A percentile compares a stretch with the other conserved stretches of the same genome.
Conservation (phyloP, 495 filamentous ascomycete genomes). For the Talaromyces adpressus region DNA sequence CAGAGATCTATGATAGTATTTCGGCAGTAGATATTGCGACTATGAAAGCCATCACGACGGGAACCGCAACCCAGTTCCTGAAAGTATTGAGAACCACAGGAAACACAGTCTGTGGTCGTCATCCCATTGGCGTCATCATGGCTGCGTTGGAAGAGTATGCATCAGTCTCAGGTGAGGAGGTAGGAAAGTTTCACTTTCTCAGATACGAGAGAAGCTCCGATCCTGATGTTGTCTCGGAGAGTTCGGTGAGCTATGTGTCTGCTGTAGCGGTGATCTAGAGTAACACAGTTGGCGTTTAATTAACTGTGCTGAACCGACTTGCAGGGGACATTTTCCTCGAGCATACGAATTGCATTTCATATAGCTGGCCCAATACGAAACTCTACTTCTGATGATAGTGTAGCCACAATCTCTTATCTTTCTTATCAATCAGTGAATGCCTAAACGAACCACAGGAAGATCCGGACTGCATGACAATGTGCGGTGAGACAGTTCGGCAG, state of each 20-base stretch:
- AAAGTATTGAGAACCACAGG: slow-evolving; percentile 60
- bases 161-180: slow-evolving; percentile 24
- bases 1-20: slow-evolving; percentile 80
- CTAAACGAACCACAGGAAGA: not conserved
- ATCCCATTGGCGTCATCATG: slow-evolving; percentile 94
- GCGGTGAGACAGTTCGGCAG: not conserved
- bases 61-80: slow-evolving; percentile 61
- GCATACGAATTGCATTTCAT: not conserved
- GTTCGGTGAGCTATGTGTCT: slow-evolving; percentile 86
- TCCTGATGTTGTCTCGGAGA: slow-evolving; percentile 62
- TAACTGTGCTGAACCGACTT: not conserved
- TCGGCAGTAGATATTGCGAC: slow-evolving; percentile 69
- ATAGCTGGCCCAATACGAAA: not conserved
- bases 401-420: not conserved
- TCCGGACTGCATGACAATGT: not conserved
- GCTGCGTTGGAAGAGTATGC: slow-evolving; percentile 65
- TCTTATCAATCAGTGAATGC: not conserved
- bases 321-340: not conserved
- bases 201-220: slow-evolving; percentile 87
- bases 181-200: slow-evolving; percentile 72
- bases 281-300: not conserved
- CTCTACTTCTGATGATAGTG: not conserved
- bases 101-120: slow-evolving; percentile 92
- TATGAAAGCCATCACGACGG: slow-evolving; percentile 76
- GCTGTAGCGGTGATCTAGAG: slow-evolving; percentile 34